Conservation (phyloP, 306 rosid genomes). For the Luffa aegyptiaca region DNA sequence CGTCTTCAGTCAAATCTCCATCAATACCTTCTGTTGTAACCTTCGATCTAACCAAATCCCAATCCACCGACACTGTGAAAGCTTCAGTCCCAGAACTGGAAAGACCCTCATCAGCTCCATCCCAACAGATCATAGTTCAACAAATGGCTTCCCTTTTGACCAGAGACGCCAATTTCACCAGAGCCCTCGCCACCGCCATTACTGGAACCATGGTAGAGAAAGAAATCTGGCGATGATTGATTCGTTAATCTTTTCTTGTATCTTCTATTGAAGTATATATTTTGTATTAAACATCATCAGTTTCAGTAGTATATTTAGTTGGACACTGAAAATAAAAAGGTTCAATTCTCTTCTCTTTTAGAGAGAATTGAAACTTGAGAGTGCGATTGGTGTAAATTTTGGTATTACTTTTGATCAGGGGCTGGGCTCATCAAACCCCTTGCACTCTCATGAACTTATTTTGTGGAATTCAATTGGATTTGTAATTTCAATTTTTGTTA, state of each 20-base stretch:
- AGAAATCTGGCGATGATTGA: not conserved
- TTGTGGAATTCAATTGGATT: not conserved
- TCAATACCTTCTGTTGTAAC: conserved; percentile 23
- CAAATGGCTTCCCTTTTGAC: conserved; percentile 78
- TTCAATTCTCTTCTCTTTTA: not conserved
- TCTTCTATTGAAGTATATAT: not conserved
- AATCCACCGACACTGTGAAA: not conserved
- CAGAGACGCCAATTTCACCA: conserved; percentile 42
- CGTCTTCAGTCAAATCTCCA: not conserved
- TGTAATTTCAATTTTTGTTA: too few species aligned
- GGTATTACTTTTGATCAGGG: too few species aligned
- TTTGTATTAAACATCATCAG: not conserved
- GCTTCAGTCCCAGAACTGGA: not conserved
- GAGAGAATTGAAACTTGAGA: not conserved
- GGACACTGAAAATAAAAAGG: not conserved
- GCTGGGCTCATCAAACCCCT: not conserved
- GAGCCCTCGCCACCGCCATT: conserved; percentile 47
- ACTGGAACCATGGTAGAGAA: conserved; percentile 3
- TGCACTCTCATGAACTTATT: not conserved
- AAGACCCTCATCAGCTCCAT: not conserved
- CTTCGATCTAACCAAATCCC: conserved; percentile 22
- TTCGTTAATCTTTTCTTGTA: not conserved
- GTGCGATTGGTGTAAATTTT: too few species aligned
- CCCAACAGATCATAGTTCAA: conserved; percentile 32
- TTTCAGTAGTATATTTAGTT: too few species aligned